A percentile compares a stretch with the other conserved stretches of the same genome.
These are phyloP conservation scores for Spinellus fusiger DNA, from an alignment of 192 early-diverging fungal genomes.

Conservation along the genomic window DNA sequence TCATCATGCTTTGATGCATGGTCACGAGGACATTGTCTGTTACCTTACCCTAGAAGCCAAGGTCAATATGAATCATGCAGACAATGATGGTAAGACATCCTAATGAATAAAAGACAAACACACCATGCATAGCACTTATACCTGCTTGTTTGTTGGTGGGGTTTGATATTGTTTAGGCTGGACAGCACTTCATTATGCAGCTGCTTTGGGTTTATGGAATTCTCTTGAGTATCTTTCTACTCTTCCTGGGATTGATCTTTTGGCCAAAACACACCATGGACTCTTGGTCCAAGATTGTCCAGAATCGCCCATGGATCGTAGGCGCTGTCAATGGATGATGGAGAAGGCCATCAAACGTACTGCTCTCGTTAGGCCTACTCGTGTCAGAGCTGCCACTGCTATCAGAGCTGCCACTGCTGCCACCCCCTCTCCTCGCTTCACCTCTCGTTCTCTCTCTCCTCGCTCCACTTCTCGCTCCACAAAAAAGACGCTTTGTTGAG, in stretches of 20 bases:
- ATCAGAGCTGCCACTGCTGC: background rate
- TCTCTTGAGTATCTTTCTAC: constrained; percentile 13
- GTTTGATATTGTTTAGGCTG: constrained; percentile 1
- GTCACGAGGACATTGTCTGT: background rate
- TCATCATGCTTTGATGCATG: constrained; percentile 1
- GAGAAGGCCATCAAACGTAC: background rate
- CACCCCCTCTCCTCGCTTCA: background rate
- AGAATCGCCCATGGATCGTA: constrained; percentile 4
- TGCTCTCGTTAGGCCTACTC: background rate
- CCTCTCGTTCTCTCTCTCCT: background rate
- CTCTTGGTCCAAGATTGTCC: constrained; percentile 17
- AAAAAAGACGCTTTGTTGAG: too few species aligned
- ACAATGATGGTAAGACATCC: constrained; percentile 5
- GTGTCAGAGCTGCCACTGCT: background rate
- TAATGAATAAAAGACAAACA: constrained; percentile 3
- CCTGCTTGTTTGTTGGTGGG: background rate
- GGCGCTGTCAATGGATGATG: constrained; percentile 10
- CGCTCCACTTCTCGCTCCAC: too few species aligned
- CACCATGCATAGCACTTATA: background rate
- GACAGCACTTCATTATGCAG: constrained; percentile 24
- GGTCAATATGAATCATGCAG: constrained; percentile 7
- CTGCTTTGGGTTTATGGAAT: constrained; percentile 15
- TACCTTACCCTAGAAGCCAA: background rate
- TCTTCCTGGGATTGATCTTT: constrained; percentile 3
- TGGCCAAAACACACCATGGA: constrained; percentile 9